Evolutionary conservation across 257 asterid genomes (phyloP), one percentile per base, ranked within the genome.

Genomic region (Solanum ossicruentum): DNA sequence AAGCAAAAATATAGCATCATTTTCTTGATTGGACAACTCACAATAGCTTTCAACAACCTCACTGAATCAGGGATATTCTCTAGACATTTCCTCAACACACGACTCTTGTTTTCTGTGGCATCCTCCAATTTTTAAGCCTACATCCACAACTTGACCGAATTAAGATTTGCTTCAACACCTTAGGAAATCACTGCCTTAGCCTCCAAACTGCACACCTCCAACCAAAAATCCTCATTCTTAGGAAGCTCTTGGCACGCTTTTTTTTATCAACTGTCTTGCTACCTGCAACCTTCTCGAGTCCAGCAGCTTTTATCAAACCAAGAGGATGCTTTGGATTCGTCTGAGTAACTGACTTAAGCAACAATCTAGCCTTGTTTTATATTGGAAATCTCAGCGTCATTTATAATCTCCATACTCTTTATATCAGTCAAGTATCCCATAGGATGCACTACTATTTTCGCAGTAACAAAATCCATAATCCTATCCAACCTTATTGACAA

Each of bases 241-340:
- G 98, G 98, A 78, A 98, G 94, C 65, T 95, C 95, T 75, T 94
- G 95, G 21, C 98, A 95, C 1, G 98, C 98, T 83, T 82, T 93
- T 93, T 85, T 81, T 90, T 18, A 94, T 92, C 88, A 94, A 89
- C 69, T 91, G 36, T 32, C 36, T 32, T 32, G 36, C 36, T 32
- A 32, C 36, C 98, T 0, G 97, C 99, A 81, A 92, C 96, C 93
- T 95, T 98, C 89, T 95, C 99, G 88, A 95, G 84, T 91, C 99
- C 92, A 41, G 99, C 96, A 3, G 99, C 97, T 0, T 97, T 98
- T 78, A 95, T 94, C 99, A 98, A 95, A 83, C 98, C 98, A 15
- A 94, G 96, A 1, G 98, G 96, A 86, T 95, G 98, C 90, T 92
- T 95, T 0, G 96, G 98, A 84, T 95, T 95, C 10, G 98, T 92